Conservation (phyloP, 2,329 filamentous ascomycete genomes). For the Sporothrix curviconia region DNA sequence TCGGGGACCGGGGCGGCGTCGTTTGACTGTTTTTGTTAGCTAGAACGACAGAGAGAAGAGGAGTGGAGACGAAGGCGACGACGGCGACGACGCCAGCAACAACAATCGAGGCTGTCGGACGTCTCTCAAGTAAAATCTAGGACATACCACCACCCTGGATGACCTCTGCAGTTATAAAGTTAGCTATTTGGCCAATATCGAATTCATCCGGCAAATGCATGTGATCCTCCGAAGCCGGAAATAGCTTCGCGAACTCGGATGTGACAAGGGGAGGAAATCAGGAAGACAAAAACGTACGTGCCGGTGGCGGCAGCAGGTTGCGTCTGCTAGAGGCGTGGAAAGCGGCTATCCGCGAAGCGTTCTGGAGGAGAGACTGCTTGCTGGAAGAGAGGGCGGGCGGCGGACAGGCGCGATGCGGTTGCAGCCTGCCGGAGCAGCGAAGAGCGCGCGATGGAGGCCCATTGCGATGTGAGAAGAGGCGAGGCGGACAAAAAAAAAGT, state of each 20-base stretch:
- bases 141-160: slow-evolving; percentile 66
- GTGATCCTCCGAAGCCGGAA: not conserved
- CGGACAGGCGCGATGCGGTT: slow-evolving; percentile 26
- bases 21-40: slow-evolving; percentile 56
- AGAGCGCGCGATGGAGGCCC: slow-evolving; percentile 51
- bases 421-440: slow-evolving; percentile 48
- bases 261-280: not conserved
- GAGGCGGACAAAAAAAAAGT: not conserved
- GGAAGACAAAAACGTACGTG: slow-evolving; percentile 57
- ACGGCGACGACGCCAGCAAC: too few species aligned
- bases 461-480: slow-evolving; percentile 30
- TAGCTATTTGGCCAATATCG: too few species aligned
- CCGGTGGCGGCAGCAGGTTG: slow-evolving; percentile 72
- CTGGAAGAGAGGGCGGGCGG: slow-evolving; percentile 23
- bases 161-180: slow-evolving; percentile 47
- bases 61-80: too few species aligned
- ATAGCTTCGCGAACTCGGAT: too few species aligned
- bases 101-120: too few species aligned
- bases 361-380: slow-evolving; percentile 27
- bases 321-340: slow-evolving; percentile 80
- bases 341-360: slow-evolving; percentile 56
- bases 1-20: slow-evolving; percentile 72
- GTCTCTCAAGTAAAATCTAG: too few species aligned
- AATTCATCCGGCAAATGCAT: too few species aligned
- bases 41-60: not conserved